These are phyloP conservation scores for Aspergillus uvarum DNA, from an alignment of 2,329 filamentous ascomycete genomes.

Conservation along the genomic window DNA sequence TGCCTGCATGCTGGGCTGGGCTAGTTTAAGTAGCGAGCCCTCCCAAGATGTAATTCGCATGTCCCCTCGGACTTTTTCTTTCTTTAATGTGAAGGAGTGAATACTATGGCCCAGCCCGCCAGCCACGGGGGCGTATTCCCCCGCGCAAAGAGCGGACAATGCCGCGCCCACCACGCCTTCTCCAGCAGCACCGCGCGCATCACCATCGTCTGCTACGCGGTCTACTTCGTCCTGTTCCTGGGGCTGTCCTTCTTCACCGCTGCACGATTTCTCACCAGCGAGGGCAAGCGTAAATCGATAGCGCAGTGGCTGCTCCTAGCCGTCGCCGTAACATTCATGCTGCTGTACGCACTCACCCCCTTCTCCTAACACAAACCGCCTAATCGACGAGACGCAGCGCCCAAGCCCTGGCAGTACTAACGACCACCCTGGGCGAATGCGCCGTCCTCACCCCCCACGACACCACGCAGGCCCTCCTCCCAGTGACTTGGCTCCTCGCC, in stretches of 20 bases:
- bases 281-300: background rate
- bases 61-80: no score
- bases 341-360: slow-evolving; percentile 7
- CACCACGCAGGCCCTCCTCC: background rate
- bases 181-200: background rate
- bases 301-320: slow-evolving; percentile 10
- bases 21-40: no score
- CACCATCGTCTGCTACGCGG: slow-evolving; percentile 14
- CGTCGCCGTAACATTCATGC: slow-evolving; percentile 11
- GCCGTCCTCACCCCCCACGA: background rate
- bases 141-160: background rate
- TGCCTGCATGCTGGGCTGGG: no score
- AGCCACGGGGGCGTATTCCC: background rate
- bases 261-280: background rate
- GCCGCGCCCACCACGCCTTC: slow-evolving; percentile 6
- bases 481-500: slow-evolving; percentile 5
- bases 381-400: background rate
- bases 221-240: slow-evolving; percentile 17
- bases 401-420: slow-evolving; percentile 4
- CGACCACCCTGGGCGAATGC: slow-evolving; percentile 8
- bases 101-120: background rate
- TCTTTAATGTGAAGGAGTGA: no score
- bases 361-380: background rate
- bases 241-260: background rate
- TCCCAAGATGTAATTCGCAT: no score